Conservation (phyloP, 1,139 yeast species). For the Meyerozyma smithsonii region DNA sequence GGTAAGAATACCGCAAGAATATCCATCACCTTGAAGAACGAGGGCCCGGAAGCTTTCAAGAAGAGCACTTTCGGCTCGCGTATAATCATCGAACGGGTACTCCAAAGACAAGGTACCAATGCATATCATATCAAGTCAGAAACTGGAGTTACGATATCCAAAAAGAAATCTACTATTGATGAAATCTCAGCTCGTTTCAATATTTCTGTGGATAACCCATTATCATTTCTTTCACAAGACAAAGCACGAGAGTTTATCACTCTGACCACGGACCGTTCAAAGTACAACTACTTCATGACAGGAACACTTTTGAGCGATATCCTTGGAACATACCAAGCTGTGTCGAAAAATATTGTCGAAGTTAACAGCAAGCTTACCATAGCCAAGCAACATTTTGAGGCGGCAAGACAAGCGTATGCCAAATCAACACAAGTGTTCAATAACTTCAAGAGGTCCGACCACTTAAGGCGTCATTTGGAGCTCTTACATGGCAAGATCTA, state of each 20-base stretch:
- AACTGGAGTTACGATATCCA: slow-evolving; percentile 49
- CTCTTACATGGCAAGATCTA: slow-evolving; percentile 56
- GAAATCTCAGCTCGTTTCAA: slow-evolving; percentile 66
- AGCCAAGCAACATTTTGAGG: slow-evolving; percentile 23
- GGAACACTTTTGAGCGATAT: slow-evolving; percentile 72
- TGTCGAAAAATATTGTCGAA: slow-evolving; percentile 34
- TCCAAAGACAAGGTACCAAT: slow-evolving; percentile 48
- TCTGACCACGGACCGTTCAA: slow-evolving; percentile 62
- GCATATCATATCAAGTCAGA: slow-evolving; percentile 52
- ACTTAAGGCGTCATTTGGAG: slow-evolving; percentile 40
- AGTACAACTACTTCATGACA: slow-evolving; percentile 71
- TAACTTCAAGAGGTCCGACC: slow-evolving; percentile 38
- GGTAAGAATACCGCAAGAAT: slow-evolving; percentile 67
- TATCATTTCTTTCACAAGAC: slow-evolving; percentile 91
- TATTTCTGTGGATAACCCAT: slow-evolving; percentile 83
- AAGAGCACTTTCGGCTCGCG: slow-evolving; percentile 62
- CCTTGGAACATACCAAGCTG: slow-evolving; percentile 42
- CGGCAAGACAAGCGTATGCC: slow-evolving; percentile 27
- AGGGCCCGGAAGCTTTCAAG: slow-evolving; percentile 60
- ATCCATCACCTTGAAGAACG: slow-evolving; percentile 54
- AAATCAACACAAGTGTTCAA: slow-evolving; percentile 31
- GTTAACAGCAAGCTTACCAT: slow-evolving; percentile 36
- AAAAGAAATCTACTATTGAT: slow-evolving; percentile 61
- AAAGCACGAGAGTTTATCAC: slow-evolving; percentile 88
- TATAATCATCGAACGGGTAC: slow-evolving; percentile 68